These are phyloP conservation scores for Cutaneotrichosporon daszewskae DNA, from an alignment of 1,284 basidiomycete genomes.

Conservation along the genomic window DNA sequence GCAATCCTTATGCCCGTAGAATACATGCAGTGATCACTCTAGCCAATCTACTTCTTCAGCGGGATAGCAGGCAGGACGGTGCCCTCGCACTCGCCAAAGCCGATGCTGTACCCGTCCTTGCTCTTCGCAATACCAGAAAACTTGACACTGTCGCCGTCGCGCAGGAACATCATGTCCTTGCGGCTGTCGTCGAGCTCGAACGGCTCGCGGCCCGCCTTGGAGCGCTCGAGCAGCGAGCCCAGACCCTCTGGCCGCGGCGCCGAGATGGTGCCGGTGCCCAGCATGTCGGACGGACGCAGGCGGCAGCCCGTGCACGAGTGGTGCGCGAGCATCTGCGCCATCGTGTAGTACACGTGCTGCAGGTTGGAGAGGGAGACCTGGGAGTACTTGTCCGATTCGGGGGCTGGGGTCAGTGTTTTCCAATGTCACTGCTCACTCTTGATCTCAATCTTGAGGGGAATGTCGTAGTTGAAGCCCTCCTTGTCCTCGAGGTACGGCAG, in stretches of 20 bases:
- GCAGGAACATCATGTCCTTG: slow-evolving; percentile 19
- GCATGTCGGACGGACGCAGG: slow-evolving; percentile 24
- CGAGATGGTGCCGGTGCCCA: slow-evolving; percentile 29
- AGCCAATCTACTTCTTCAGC: slow-evolving; percentile 1
- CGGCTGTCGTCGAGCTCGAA: slow-evolving; percentile 13
- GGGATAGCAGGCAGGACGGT: slow-evolving; percentile 10
- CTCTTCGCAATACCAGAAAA: slow-evolving; percentile 9
- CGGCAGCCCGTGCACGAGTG: slow-evolving; percentile 25
- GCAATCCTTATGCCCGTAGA: too few relatives aligned
- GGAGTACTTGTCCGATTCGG: slow-evolving; percentile 4
- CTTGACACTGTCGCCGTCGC: slow-evolving; percentile 15
- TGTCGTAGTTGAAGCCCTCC: slow-evolving; percentile 10
- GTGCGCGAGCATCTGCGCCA: slow-evolving; percentile 27
- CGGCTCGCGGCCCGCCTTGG: slow-evolving; percentile 8
- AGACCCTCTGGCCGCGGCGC: slow-evolving; percentile 15
- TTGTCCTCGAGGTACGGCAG: slow-evolving; percentile 20
- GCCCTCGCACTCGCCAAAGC: slow-evolving; percentile 19
- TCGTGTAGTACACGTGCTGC: slow-evolving; percentile 18
- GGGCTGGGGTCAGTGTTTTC: too few relatives aligned
- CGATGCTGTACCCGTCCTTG: slow-evolving; percentile 10
- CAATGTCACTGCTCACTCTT: slow-evolving; percentile 9
- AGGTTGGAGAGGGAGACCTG: slow-evolving; percentile 5
- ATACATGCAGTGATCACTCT: too few relatives aligned
- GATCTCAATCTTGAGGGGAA: slow-evolving; percentile 15
- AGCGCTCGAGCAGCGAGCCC: slow-evolving; percentile 22